Conservation (phyloP, 164 flowering plant genomes). For the Nelumbo lutea region DNA sequence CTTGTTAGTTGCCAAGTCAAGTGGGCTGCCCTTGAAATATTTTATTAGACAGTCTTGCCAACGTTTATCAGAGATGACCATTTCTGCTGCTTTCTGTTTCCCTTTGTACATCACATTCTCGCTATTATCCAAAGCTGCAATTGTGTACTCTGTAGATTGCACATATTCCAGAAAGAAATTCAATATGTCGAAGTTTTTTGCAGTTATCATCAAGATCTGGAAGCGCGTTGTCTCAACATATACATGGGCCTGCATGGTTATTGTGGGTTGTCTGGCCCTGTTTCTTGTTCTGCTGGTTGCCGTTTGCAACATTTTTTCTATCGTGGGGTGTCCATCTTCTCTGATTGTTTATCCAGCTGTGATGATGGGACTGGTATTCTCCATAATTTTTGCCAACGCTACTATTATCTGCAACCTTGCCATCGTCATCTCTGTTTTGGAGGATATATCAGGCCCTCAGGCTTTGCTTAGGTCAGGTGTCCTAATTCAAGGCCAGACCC, state of each 20-base stretch:
- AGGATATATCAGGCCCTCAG: conserved; percentile 78
- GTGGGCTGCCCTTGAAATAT: conserved; percentile 70
- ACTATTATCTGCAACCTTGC: conserved; percentile 71
- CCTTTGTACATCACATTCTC: conserved; percentile 66
- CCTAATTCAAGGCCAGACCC: conserved; percentile 81
- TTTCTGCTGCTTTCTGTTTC: conserved; percentile 61
- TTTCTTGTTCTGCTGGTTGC: conserved; percentile 59
- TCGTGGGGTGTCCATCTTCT: conserved; percentile 47
- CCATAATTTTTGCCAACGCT: conserved; percentile 69
- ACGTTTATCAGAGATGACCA: conserved; percentile 54
- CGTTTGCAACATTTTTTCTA: conserved; percentile 46
- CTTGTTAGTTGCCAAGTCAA: conserved; percentile 51
- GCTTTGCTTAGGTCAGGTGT: conserved; percentile 68
- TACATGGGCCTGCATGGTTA: conserved; percentile 55
- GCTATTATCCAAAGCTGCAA: conserved; percentile 71
- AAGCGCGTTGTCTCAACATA: conserved; percentile 60
- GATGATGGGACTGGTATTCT: conserved; percentile 55
- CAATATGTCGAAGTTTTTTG: conserved; percentile 43
- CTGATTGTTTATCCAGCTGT: conserved; percentile 55
- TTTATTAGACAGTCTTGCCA: conserved; percentile 58
- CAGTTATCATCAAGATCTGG: conserved; percentile 54
- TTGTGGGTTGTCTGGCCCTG: conserved; percentile 49
- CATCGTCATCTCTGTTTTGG: conserved; percentile 73
- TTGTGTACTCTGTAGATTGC: conserved; percentile 79
- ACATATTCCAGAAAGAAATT: conserved; percentile 59